These are phyloP conservation scores for Stereum hirsutum DNA, from an alignment of 1,284 basidiomycete genomes.

Conservation along the genomic window DNA sequence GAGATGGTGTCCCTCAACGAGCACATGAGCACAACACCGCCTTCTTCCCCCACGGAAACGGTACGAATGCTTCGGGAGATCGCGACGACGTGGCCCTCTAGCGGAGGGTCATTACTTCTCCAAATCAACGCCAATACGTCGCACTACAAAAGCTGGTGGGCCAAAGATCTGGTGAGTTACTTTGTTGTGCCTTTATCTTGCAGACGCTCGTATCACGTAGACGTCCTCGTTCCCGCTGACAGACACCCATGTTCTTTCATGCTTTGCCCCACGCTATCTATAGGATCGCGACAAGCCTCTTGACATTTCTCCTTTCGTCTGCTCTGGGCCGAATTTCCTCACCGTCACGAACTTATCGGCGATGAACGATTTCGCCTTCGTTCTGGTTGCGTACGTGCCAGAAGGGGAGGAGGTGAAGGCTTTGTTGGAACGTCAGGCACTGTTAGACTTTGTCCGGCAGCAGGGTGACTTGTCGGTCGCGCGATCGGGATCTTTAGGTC, in stretches of 20 bases:
- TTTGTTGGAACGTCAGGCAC: neutral
- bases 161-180: conserved; percentile 11
- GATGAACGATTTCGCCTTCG: conserved; percentile 30
- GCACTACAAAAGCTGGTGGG: conserved; percentile 22
- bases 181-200: neutral
- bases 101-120: conserved; percentile 34
- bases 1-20: conserved; percentile 20
- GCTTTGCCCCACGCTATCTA: conserved; percentile 12
- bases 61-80: conserved; percentile 23
- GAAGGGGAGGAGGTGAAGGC: conserved; percentile 1
- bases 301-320: conserved; percentile 29
- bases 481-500: no score
- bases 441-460: neutral
- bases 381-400: conserved; percentile 22
- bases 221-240: conserved; percentile 20
- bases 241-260: conserved; percentile 10
- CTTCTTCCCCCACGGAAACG: conserved; percentile 16
- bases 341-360: conserved; percentile 35
- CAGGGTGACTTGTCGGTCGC: neutral
- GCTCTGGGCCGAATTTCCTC: conserved; percentile 32
- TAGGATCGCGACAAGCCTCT: conserved; percentile 18
- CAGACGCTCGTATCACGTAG: neutral
- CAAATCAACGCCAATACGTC: conserved; percentile 26
- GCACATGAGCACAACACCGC: conserved; percentile 14
- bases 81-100: conserved; percentile 35